Percentiles rank a stretch among this genome's conserved stretches.
Evolutionary conservation across 495 filamentous ascomycete species (phyloP).

Genomic region (Hypoxylon cercidicola): DNA sequence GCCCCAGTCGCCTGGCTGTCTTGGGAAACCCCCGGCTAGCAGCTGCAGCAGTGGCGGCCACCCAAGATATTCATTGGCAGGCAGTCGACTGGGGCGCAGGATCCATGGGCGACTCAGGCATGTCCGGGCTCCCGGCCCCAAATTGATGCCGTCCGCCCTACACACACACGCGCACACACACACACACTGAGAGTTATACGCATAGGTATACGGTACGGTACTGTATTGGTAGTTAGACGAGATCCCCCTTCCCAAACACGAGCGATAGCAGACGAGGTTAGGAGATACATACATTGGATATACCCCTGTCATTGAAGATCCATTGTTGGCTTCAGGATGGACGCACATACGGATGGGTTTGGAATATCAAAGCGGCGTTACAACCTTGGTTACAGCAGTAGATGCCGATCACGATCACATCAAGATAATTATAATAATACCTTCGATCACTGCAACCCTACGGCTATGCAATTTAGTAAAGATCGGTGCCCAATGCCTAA

Average conservation of each 20-base stretch:
- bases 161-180: not conserved
- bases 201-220: not conserved
- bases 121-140: conserved; percentile 16
- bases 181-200: not conserved
- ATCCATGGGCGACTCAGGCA: conserved; percentile 22
- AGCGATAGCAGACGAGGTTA: conserved; percentile 14
- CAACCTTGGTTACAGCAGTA: conserved; percentile 28
- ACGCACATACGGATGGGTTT: conserved; percentile 5
- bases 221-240: conserved; percentile 18
- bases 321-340: conserved; percentile 24
- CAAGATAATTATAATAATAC: conserved; percentile 40
- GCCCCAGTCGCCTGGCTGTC: conserved; percentile 44
- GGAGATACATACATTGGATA: conserved; percentile 17
- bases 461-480: conserved; percentile 25
- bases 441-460: conserved; percentile 42
- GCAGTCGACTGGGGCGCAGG: conserved; percentile 38
- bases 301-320: conserved; percentile 34
- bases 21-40: conserved; percentile 43
- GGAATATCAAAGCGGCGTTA: conserved; percentile 15
- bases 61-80: conserved; percentile 44
- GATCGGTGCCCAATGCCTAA: conserved; percentile 38
- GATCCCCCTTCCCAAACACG: conserved; percentile 5
- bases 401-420: conserved; percentile 39
- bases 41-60: conserved; percentile 41
- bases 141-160: conserved; percentile 20